Base-by-base conservation (phyloP, 2,329 filamentous ascomycete genomes). In the Trichoderma koningii region DNA sequence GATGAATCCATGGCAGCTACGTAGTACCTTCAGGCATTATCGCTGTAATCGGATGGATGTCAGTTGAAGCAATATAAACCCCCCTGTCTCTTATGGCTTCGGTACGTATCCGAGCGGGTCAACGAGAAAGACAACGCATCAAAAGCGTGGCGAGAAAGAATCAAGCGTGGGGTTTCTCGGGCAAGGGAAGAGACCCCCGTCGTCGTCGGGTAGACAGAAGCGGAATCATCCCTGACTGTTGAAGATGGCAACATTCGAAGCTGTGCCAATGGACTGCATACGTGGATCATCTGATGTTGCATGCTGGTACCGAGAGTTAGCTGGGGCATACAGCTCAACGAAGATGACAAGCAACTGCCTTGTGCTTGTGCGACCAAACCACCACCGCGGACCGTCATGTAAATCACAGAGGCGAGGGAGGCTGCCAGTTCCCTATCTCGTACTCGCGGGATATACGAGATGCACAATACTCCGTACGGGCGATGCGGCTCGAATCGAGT, bases 101-200 rank as follows among this genome's bases (percentile, higher is more conserved):
- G 52, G 50, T 63, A 63, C 60, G 48, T 63, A 51, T 52, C 42
- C 61, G 45, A 44, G 53, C 45, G 45, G 55, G 64, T 63, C 59
- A n/a, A 28, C 62, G 23, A 56, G 34, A 38, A 38, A 42, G 64
- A 66, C 64, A 66, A 66, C 64, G 51, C 64, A 66, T 64, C 64
- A 57, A 64, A 44, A 21, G 48, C 60, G 50, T 63, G 60, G 48
- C 48, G 55, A 28, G 55, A 23, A 38, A 55, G 45, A 48, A 7
- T 10, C 30, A 19, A 59, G 55, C 55, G 60, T 63, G 60, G 60
- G 60, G 60, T 63, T 63, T 63, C 4, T 38, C 5, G 34, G 38
- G 45, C 64, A 56, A 57, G 52, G 47, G 60, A 55, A 52, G 38
- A 55, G 51, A 21, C 34, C 34, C 34, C 34, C 9, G 28, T 19